Evolutionary conservation across 2,329 filamentous ascomycete genomes (phyloP).

Genomic region (Colletotrichum sublineola): DNA sequence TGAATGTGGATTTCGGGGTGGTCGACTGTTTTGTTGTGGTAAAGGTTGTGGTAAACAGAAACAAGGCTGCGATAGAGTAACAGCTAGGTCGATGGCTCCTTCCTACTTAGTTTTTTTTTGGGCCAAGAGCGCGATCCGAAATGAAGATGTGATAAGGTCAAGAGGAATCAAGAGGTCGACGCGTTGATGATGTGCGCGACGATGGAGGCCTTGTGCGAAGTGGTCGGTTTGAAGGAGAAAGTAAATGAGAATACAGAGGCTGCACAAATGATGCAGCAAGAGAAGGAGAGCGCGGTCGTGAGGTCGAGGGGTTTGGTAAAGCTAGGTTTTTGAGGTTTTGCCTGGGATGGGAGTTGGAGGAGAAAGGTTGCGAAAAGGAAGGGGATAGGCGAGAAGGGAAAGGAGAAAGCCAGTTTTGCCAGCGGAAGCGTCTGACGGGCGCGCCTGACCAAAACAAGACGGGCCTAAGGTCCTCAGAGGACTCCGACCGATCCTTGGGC

Average conservation of each 20-base stretch:
- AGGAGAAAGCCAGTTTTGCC: conserved; percentile 36
- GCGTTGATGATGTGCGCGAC: conserved; percentile 32
- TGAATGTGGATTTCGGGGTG: conserved; percentile 51
- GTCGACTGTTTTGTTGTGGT: neutral
- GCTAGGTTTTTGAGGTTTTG: conserved; percentile 28
- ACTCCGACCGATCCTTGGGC: neutral
- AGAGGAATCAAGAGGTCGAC: conserved; percentile 24
- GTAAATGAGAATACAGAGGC: conserved; percentile 21
- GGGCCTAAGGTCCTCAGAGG: conserved; percentile 8
- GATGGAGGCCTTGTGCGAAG: conserved; percentile 7
- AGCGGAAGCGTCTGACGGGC: conserved; percentile 25
- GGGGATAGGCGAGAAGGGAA: conserved; percentile 37
- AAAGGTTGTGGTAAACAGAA: neutral
- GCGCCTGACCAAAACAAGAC: conserved; percentile 42
- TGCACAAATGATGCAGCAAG: conserved; percentile 25
- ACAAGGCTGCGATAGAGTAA: conserved; percentile 17
- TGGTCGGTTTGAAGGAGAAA: conserved; percentile 25
- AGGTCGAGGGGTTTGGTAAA: conserved; percentile 5
- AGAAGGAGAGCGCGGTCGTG: conserved; percentile 17
- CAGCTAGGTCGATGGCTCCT: conserved; percentile 31
- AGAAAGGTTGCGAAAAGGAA: conserved; percentile 31
- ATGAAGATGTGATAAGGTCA: conserved; percentile 9
- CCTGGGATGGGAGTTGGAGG: conserved; percentile 23
- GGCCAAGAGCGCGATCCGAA: conserved; percentile 27
- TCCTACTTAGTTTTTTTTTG: conserved; percentile 8